These are phyloP conservation scores for Talaromyces trachyspermus DNA, from an alignment of 495 filamentous ascomycete genomes.

Conservation along the genomic window DNA sequence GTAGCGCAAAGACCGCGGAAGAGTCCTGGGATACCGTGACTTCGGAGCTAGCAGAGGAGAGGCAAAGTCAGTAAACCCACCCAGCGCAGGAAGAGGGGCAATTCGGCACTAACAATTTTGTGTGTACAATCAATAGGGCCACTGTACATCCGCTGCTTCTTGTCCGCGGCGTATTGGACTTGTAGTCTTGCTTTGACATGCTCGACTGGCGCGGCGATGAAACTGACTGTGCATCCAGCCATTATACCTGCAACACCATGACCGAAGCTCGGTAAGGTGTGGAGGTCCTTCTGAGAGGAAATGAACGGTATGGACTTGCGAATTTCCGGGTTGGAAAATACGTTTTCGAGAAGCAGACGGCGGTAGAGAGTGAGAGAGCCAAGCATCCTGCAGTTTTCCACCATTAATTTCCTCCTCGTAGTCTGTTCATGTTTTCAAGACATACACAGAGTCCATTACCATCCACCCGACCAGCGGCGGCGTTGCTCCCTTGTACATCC, in stretches of 20 bases:
- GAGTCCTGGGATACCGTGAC: conserved; percentile 69
- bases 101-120: conserved; percentile 61
- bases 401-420: background rate
- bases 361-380: conserved; percentile 87
- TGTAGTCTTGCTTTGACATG: conserved; percentile 93
- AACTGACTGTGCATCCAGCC: conserved; percentile 82
- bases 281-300: conserved; percentile 21
- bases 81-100: too few species aligned
- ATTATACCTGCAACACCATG: conserved; percentile 82
- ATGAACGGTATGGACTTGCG: conserved; percentile 29
- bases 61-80: too few species aligned
- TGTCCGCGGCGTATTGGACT: conserved; percentile 77
- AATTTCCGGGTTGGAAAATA: conserved; percentile 57
- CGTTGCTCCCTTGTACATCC: conserved; percentile 82
- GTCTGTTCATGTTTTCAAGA: background rate
- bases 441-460: conserved; percentile 86
- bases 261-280: conserved; percentile 64
- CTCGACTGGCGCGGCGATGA: conserved; percentile 90
- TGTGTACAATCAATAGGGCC: conserved; percentile 77
- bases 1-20: conserved; percentile 84
- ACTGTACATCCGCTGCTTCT: conserved; percentile 66
- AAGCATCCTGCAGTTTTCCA: conserved; percentile 63
- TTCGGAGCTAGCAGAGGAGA: conserved; percentile 24
- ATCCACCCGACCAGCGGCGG: conserved; percentile 94
- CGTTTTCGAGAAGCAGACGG: conserved; percentile 64